These are phyloP conservation scores for Blastobotrys capitulatus DNA, from an alignment of 1,139 yeast species.

Conservation along the genomic window DNA sequence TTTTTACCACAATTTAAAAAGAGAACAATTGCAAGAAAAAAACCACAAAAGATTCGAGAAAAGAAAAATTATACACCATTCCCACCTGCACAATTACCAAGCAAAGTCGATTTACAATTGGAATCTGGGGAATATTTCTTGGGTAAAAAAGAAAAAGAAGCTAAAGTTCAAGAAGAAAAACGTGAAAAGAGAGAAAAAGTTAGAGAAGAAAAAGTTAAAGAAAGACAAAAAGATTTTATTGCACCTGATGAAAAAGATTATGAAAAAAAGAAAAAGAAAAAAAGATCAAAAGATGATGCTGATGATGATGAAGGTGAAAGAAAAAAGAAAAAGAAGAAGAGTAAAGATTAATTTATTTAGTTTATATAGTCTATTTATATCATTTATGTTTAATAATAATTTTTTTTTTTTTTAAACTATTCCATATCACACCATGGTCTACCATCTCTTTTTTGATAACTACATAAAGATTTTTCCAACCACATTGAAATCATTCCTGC, in stretches of 20 bases:
- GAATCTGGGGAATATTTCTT: slow-evolving; percentile 98
- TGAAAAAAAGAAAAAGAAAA: slow-evolving; percentile 24
- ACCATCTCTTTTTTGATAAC: slow-evolving; percentile 46
- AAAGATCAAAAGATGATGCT: slow-evolving; percentile 4
- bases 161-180: slow-evolving; percentile 68
- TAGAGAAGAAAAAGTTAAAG: slow-evolving; percentile 58
- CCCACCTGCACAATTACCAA: slow-evolving; percentile 97
- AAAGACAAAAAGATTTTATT: slow-evolving; percentile 69
- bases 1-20: slow-evolving; percentile 96
- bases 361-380: not conserved
- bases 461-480: slow-evolving; percentile 70
- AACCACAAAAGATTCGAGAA: slow-evolving; percentile 49
- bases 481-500: slow-evolving; percentile 74
- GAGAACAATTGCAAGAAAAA: slow-evolving; percentile 91
- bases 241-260: slow-evolving; percentile 79
- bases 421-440: slow-evolving; percentile 37
- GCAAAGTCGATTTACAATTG: slow-evolving; percentile 95
- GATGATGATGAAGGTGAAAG: not conserved
- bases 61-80: slow-evolving; percentile 72
- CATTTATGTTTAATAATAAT: not conserved
- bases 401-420: slow-evolving; percentile 8
- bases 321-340: slow-evolving; percentile 3
- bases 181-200: slow-evolving; percentile 70
- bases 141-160: slow-evolving; percentile 75
- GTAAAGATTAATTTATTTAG: not conserved